phyloP scores from a whole-genome alignment of 345 rosid genomes.

The Raphanus sativus region DNA sequence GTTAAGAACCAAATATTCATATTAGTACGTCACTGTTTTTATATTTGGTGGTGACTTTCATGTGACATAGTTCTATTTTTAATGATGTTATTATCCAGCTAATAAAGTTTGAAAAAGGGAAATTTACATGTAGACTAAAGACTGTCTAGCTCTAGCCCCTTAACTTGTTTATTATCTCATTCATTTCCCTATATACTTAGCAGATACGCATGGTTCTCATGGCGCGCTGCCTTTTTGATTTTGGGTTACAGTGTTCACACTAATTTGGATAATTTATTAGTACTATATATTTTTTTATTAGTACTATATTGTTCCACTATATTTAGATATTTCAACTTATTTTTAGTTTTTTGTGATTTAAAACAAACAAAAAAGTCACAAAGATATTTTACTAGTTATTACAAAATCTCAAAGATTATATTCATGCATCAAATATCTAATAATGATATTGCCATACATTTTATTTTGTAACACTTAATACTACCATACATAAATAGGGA shows the following conservation, averaged over 20 bases:
- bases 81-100: background rate
- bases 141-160: background rate
- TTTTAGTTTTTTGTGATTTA: background rate
- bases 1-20: background rate
- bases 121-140: background rate
- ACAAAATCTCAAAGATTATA: background rate
- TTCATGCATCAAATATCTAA: background rate
- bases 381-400: background rate
- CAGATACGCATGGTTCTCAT: constrained; percentile 8
- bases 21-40: background rate
- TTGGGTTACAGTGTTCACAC: background rate
- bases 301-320: background rate
- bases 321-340: background rate
- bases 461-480: too few species aligned
- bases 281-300: background rate
- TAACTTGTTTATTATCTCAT: background rate
- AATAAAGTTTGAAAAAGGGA: background rate
- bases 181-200: background rate
- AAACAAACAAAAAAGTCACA: background rate
- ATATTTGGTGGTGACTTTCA: background rate
- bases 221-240: background rate
- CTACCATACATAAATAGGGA: background rate
- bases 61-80: background rate
- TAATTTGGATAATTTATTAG: background rate
- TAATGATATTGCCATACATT: too few species aligned